Conservation (phyloP, 257 asterid genomes). For the Primulina huaijiensis region DNA sequence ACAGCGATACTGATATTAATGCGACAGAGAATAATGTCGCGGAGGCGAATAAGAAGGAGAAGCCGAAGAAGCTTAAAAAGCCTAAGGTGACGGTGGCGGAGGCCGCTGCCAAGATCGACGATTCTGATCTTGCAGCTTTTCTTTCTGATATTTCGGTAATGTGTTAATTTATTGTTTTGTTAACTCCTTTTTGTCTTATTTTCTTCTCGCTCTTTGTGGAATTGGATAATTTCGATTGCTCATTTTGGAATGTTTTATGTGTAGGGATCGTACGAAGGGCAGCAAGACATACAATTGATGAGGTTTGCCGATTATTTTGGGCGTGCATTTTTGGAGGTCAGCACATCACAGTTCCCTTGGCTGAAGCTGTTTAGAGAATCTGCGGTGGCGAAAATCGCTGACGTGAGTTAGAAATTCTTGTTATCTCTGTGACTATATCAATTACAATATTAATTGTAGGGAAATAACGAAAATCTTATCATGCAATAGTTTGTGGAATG, state of each 20-base stretch:
- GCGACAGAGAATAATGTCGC: slow-evolving; percentile 40
- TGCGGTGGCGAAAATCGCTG: slow-evolving; percentile 53
- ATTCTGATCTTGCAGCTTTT: slow-evolving; percentile 55
- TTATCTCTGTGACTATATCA: too few species aligned
- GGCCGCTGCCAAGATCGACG: slow-evolving; percentile 77
- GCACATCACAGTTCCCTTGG: slow-evolving; percentile 84
- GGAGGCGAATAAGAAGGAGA: slow-evolving; percentile 60
- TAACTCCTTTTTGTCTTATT: neutral
- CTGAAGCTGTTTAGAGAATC: slow-evolving; percentile 83
- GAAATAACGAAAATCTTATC: too few species aligned
- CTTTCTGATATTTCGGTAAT: slow-evolving; percentile 60
- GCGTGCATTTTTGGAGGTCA: slow-evolving; percentile 74
- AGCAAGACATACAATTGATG: slow-evolving; percentile 79
- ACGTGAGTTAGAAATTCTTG: slow-evolving; percentile 47
- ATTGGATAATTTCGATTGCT: neutral
- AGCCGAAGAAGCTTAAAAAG: slow-evolving; percentile 66
- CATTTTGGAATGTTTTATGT: neutral
- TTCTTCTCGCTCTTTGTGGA: slow-evolving; percentile 1
- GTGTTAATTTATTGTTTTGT: neutral
- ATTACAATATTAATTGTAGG: too few species aligned
- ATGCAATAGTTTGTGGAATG: too few species aligned
- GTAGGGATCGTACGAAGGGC: slow-evolving; percentile 74
- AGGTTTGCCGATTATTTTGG: slow-evolving; percentile 93
- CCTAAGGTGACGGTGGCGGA: slow-evolving; percentile 68
- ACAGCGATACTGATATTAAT: slow-evolving; percentile 35